phyloP scores from a whole-genome alignment of 2,329 filamentous ascomycete species.

The Stagonosporopsis cucurbitacearum region DNA sequence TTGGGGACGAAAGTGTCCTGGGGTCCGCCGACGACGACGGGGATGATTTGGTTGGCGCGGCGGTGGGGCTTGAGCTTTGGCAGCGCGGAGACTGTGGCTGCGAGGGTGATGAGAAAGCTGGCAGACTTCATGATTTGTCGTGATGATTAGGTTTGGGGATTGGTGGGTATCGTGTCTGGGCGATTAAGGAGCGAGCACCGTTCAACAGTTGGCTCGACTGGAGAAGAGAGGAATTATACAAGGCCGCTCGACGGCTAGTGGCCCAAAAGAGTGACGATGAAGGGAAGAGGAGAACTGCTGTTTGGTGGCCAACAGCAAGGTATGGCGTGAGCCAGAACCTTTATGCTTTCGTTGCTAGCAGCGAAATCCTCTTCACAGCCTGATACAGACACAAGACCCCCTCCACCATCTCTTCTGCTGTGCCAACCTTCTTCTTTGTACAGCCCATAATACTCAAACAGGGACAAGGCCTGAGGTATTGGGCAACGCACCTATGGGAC shows the following conservation, averaged over 20 bases:
- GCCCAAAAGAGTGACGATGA: slow-evolving; percentile 29
- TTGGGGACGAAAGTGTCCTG: slow-evolving; percentile 42
- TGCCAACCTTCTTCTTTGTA: slow-evolving; percentile 13
- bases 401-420: slow-evolving; percentile 8
- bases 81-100: slow-evolving; percentile 22
- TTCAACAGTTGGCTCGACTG: slow-evolving; percentile 32
- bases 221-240: slow-evolving; percentile 20
- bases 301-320: slow-evolving; percentile 5
- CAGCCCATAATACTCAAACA: slow-evolving; percentile 22
- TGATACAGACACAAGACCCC: slow-evolving; percentile 11
- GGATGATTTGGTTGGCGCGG: slow-evolving; percentile 34
- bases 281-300: slow-evolving; percentile 10
- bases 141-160: slow-evolving; percentile 1
- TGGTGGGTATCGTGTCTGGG: slow-evolving; percentile 3
- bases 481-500: slow-evolving; percentile 18
- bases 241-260: slow-evolving; percentile 35
- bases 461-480: slow-evolving; percentile 18
- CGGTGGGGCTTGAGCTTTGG: slow-evolving; percentile 29
- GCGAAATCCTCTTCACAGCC: not conserved
- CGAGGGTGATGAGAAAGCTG: slow-evolving; percentile 19
- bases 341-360: slow-evolving; percentile 5
- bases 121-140: slow-evolving; percentile 25
- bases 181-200: slow-evolving; percentile 22
- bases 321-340: slow-evolving; percentile 10
- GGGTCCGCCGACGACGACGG: slow-evolving; percentile 40